Base-by-base conservation (phyloP, 306 rosid genomes). In the Carpinus fangiana region DNA sequence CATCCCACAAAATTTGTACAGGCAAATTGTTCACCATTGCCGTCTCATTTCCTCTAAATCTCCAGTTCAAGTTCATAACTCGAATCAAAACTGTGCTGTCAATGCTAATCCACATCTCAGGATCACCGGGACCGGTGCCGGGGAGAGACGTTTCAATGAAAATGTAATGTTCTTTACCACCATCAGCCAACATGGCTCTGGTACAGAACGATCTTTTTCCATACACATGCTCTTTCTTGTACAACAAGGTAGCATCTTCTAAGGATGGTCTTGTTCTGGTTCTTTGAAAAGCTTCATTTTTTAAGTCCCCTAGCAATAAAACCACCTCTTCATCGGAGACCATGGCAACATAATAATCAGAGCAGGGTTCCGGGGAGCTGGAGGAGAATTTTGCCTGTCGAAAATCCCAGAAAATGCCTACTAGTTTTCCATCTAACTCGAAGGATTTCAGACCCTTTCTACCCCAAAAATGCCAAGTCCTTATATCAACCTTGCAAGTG, bases 11-110 rank as follows among this genome's bases (percentile, higher is more conserved):
- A 7, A 90, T 84, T 52, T 92, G 85, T 34, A 92, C 82, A 0
- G 88, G 89, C 14, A 80, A 68, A 76, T 79, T 83, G 68, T 92
- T 79, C 76, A 88, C 82, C 81, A 81, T 83, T 55, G 83, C 80
- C 4, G 85, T 67, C 76, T 90, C 90, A 57, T 92, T 92, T 73
- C 97, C 94, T 79, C 93, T 82, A 28, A 92, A 92, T 73, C 87
- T 92, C 94, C 97, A 88, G 81, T 88, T 85, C 85, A 92, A 78
- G 83, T 92, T 92, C 88, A 84, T 86, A 41, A 92, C 62, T 38
- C 91, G 85, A 67, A 81, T 82, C 0, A 76, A 84, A 83, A 83
- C 77, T 2, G 73, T 70, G 36, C 92, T 90, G 41, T 90, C 92
- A 43, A 92, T 83, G 73, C 64, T 87, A 23, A 92, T 90, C 88